These are phyloP conservation scores for Hyphopichia burtonii DNA, from an alignment of 1,139 yeast genomes.

Conservation along the genomic window DNA sequence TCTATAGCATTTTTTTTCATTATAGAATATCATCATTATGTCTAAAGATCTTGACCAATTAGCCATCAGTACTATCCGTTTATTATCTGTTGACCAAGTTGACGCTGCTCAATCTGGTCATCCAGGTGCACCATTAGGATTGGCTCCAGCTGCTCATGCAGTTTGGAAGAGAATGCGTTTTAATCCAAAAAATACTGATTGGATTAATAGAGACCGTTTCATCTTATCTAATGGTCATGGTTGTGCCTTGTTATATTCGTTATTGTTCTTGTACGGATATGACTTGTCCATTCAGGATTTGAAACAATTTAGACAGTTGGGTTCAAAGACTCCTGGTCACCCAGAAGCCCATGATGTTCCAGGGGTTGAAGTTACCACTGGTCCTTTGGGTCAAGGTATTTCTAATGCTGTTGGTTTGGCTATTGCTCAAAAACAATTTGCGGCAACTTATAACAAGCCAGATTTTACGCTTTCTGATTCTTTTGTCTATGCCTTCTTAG, in stretches of 20 bases:
- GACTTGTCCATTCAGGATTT: constrained; percentile 81
- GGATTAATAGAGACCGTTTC: constrained; percentile 96
- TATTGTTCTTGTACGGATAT: constrained; percentile 85
- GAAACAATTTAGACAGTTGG: constrained; percentile 86
- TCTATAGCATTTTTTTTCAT: too few species aligned
- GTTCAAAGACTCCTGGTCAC: constrained; percentile 95
- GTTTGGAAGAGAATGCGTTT: constrained; percentile 80
- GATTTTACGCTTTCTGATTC: constrained; percentile 68
- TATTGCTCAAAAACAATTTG: constrained; percentile 88
- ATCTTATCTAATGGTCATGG: constrained; percentile 97
- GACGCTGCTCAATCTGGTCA: constrained; percentile 94
- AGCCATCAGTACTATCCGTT: constrained; percentile 87
- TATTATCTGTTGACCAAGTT: constrained; percentile 86
- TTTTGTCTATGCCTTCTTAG: constrained; percentile 77
- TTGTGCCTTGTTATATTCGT: constrained; percentile 83
- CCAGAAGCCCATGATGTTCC: constrained; percentile 79
- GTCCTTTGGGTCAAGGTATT: constrained; percentile 99
- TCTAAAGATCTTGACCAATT: constrained; percentile 54
- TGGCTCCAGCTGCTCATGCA: constrained; percentile 74
- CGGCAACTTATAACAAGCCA: constrained; percentile 93
- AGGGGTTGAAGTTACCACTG: constrained; percentile 97
- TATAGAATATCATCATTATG: not conserved
- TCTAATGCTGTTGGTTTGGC: constrained; percentile 97
- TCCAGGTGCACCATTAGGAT: constrained; percentile 99
- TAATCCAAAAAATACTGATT: constrained; percentile 86